Percentiles rank a stretch among this genome's conserved stretches.
Evolutionary conservation across 148 eudicot species (phyloP).

Genomic region (Chenopodium suecicum): DNA sequence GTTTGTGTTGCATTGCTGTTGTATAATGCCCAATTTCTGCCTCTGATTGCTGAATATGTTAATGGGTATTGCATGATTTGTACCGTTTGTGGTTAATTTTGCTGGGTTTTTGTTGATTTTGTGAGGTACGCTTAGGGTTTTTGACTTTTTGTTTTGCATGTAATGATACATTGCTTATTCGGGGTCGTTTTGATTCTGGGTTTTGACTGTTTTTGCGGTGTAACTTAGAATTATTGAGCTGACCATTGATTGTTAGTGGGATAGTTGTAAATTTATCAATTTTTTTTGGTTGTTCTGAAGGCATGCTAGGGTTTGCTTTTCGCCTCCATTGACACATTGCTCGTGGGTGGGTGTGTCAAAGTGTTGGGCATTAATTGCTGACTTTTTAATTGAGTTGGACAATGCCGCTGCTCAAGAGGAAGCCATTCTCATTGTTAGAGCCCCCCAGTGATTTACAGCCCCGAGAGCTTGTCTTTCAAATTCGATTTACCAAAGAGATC

Average conservation of each 20-base stretch:
- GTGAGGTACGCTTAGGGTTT: constrained; percentile 26
- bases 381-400: constrained; percentile 18
- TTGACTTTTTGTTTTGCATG: constrained; percentile 26
- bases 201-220: constrained; percentile 1
- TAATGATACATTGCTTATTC: constrained; percentile 17
- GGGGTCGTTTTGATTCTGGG: background rate
- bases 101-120: background rate
- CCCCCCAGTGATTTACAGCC: constrained; percentile 68
- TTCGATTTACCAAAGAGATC: constrained; percentile 88
- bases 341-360: constrained; percentile 7
- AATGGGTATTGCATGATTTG: constrained; percentile 30
- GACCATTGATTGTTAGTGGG: constrained; percentile 1
- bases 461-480: constrained; percentile 66
- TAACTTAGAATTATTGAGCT: constrained; percentile 16
- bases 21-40: constrained; percentile 3
- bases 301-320: constrained; percentile 18
- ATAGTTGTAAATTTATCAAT: constrained; percentile 1
- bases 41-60: constrained; percentile 12
- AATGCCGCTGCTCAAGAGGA: constrained; percentile 84
- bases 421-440: constrained; percentile 69
- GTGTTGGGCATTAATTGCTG: constrained; percentile 17
- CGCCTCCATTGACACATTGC: constrained; percentile 12
- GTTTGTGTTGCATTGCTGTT: constrained; percentile 9
- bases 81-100: constrained; percentile 16
- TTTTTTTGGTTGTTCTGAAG: constrained; percentile 18